These are phyloP conservation scores for Penicillium waksmanii DNA, from an alignment of 495 filamentous ascomycete species.

Conservation along the genomic window DNA sequence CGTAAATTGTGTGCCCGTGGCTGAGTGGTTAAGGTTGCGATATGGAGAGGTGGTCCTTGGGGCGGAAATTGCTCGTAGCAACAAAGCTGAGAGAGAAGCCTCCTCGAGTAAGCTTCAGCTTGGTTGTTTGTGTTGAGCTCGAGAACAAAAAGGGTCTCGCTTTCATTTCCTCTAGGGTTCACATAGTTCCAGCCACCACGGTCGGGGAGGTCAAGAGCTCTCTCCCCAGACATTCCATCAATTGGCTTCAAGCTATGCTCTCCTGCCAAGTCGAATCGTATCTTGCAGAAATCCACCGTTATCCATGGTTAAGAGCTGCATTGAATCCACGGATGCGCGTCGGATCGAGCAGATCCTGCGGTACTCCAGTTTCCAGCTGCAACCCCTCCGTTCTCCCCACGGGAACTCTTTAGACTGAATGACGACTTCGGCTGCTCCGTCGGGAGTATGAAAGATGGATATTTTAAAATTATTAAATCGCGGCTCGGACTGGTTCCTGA, in stretches of 20 bases:
- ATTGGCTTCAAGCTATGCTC: not conserved
- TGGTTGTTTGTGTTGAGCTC: not conserved
- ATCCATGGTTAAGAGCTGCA: slow-evolving; percentile 14
- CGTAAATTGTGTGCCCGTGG: not conserved
- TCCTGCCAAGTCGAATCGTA: not conserved
- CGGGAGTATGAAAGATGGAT: too few species aligned
- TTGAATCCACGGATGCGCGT: slow-evolving; percentile 10
- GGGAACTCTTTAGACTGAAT: not conserved
- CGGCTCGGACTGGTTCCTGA: slow-evolving; percentile 6
- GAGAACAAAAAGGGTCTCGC: not conserved
- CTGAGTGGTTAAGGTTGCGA: slow-evolving; percentile 1
- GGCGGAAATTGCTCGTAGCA: not conserved
- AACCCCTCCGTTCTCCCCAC: not conserved
- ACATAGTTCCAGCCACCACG: not conserved
- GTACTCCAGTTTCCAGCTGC: slow-evolving; percentile 6
- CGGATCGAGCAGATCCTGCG: slow-evolving; percentile 13
- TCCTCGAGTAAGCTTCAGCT: too few species aligned
- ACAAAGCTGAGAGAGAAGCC: not conserved
- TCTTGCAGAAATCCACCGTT: not conserved
- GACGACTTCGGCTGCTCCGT: not conserved
- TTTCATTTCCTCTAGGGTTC: not conserved
- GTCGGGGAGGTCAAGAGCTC: not conserved
- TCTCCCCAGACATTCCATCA: not conserved
- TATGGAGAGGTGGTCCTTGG: not conserved
- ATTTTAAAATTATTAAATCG: not conserved